Conservation (phyloP, 2,329 filamentous ascomycete species). For the Ascochyta fabae region DNA sequence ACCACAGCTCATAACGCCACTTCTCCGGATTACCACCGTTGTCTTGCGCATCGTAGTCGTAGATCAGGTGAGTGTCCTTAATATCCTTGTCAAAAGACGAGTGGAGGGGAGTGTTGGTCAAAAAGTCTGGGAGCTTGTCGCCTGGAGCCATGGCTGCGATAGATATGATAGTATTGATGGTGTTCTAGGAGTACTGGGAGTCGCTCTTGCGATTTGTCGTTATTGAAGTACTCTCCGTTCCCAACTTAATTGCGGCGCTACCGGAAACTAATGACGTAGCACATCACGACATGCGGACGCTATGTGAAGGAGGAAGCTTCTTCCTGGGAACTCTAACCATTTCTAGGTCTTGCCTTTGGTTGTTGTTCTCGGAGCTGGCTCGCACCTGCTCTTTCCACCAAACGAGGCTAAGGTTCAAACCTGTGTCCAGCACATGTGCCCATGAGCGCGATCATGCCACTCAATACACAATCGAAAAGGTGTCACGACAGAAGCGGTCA, state of each 20-base stretch:
- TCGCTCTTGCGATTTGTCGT: neutral
- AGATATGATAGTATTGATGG: neutral
- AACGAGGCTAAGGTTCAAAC: neutral
- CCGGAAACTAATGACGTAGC: constrained; percentile 14
- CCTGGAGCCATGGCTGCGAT: constrained; percentile 28
- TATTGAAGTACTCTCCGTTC: neutral
- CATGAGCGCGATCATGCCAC: constrained; percentile 7
- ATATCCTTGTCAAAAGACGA: constrained; percentile 59
- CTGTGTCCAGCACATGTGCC: neutral
- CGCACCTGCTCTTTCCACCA: neutral
- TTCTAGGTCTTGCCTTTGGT: neutral
- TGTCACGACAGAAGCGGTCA: constrained; percentile 11
- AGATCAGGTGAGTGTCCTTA: constrained; percentile 61
- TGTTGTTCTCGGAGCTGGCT: neutral
- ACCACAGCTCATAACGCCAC: constrained; percentile 69
- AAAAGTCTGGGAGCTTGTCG: constrained; percentile 31
- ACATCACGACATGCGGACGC: constrained; percentile 6
- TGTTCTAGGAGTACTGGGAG: neutral
- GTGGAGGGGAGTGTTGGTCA: constrained; percentile 38
- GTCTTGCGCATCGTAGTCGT: constrained; percentile 62
- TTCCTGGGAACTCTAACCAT: neutral
- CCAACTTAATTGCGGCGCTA: constrained; percentile 12
- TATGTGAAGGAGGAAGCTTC: constrained; percentile 1
- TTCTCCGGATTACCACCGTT: constrained; percentile 59
- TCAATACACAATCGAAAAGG: neutral